A percentile compares a stretch with the other conserved stretches of the same genome.
These are phyloP conservation scores for Phyllosticta citrichinensis DNA, from an alignment of 2,329 filamentous ascomycete species.

Conservation along the genomic window DNA sequence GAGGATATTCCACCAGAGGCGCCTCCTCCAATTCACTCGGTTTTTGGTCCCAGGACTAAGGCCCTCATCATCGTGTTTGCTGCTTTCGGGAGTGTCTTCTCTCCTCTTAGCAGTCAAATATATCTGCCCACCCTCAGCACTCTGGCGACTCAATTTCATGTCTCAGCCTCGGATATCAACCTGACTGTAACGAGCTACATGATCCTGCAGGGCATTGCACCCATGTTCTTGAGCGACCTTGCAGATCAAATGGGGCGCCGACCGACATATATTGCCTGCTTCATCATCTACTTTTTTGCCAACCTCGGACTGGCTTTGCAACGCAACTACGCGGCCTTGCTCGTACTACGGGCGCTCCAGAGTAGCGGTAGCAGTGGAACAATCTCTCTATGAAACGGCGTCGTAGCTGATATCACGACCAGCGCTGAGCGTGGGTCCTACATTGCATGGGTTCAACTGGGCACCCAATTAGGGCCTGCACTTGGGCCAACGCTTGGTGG, in stretches of 20 bases:
- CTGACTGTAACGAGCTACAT: slow-evolving; percentile 43
- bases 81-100: slow-evolving; percentile 19
- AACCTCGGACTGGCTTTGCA: slow-evolving; percentile 27
- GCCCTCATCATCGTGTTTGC: slow-evolving; percentile 20
- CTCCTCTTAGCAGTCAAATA: slow-evolving; percentile 23
- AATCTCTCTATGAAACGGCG: slow-evolving; percentile 59
- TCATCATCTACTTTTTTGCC: slow-evolving; percentile 26
- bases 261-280: slow-evolving; percentile 39
- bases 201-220: slow-evolving; percentile 43
- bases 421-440: slow-evolving; percentile 62
- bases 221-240: slow-evolving; percentile 37
- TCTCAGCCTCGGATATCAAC: slow-evolving; percentile 36
- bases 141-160: slow-evolving; percentile 27
- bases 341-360: slow-evolving; percentile 54
- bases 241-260: slow-evolving; percentile 38
- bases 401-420: slow-evolving; percentile 62
- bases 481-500: slow-evolving; percentile 56
- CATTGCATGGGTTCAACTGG: slow-evolving; percentile 56
- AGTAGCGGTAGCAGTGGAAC: slow-evolving; percentile 57
- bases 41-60: slow-evolving; percentile 22
- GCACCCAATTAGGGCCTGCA: slow-evolving; percentile 38
- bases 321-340: slow-evolving; percentile 33
- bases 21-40: slow-evolving; percentile 16
- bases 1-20: background rate
- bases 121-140: slow-evolving; percentile 28